Evolutionary conservation across 352 stramenopile species (phyloP), one percentile per base, ranked within the genome.

Genomic region (Phytophthora palmivora): DNA sequence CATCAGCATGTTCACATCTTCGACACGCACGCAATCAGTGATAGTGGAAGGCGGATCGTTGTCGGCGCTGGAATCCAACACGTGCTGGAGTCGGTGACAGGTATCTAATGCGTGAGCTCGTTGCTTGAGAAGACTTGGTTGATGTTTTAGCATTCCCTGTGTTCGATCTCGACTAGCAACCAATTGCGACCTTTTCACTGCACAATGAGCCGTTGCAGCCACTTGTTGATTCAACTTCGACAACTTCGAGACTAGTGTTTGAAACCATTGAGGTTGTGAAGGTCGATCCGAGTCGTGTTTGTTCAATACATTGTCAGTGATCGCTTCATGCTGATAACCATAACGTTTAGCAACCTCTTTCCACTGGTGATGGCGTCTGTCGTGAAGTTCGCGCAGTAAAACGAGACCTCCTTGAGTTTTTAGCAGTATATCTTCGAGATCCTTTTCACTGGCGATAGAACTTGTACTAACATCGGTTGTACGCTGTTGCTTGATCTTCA

Each of bases 331-430:
- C 9, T 65, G 44, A 46, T 77, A 81, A 1, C 55, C 60, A 33
- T 79, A 79, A 2, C 32, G 71, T 11, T 70, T 19, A 12, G 47
- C 21, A 15, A 85, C 41, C 15, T 76, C 42, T 2, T 65, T 58
- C 79, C 74, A 88, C 32, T 86, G 84, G 58, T 21, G 38, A 0
- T 67, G 42, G 26, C 73, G 60, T 24, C 58, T 46, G 22, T 54
- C 52, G 10, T 64, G 33, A 50, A 87, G 72, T 28, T 86, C 75
- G 4, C 67, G 75, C 44, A 89, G 63, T 63, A 87, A 71, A n/a
- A 78, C 64, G 16, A 87, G 72, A 3, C 77, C 77, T 6, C 61
- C 75, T 55, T 87, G 79, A 0, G 77, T 79, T 49, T 79, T 77
- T 32, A 89, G 48, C 26, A 89, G 61, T 38, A 87, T 21, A 19